Evolutionary conservation across 306 rosid genomes (phyloP).

Genomic region (Trichosanthes truncata): DNA sequence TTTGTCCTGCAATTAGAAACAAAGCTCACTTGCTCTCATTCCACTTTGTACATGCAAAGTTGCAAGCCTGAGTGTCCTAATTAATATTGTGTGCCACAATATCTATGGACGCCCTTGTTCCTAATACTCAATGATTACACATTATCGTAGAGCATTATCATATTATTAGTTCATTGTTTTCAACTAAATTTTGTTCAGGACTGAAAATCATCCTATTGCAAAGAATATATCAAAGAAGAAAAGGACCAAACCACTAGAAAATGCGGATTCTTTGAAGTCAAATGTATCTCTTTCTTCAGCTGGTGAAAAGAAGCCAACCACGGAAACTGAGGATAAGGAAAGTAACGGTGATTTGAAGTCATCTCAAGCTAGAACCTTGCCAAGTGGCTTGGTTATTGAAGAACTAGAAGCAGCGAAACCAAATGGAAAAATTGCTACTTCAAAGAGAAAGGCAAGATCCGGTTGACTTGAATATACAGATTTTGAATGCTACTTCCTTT

Average conservation of each 20-base stretch:
- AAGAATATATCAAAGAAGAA: conserved; percentile 45
- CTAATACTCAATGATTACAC: background rate
- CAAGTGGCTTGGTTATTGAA: conserved; percentile 47
- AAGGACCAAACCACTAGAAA: conserved; percentile 35
- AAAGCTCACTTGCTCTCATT: background rate
- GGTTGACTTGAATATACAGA: background rate
- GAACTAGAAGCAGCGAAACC: conserved; percentile 51
- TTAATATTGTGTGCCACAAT: background rate
- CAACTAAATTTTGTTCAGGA: conserved; percentile 24
- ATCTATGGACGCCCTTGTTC: background rate
- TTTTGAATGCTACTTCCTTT: background rate
- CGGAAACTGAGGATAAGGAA: conserved; percentile 20
- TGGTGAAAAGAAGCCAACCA: conserved; percentile 17
- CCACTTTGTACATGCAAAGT: background rate
- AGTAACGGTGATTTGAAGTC: conserved; percentile 17
- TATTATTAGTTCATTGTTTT: background rate
- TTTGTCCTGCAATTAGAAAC: background rate
- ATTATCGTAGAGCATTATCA: background rate
- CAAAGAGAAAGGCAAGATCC: conserved; percentile 51
- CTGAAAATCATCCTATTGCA: conserved; percentile 26
- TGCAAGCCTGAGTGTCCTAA: background rate
- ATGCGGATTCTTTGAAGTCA: conserved; percentile 21
- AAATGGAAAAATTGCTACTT: conserved; percentile 54
- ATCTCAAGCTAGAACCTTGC: conserved; percentile 36
- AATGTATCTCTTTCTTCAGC: conserved; percentile 19